A percentile compares a stretch with the other conserved stretches of the same genome.
phyloP scores from a whole-genome alignment of 305 asterid species.

The Stenogyne calaminthoides region DNA sequence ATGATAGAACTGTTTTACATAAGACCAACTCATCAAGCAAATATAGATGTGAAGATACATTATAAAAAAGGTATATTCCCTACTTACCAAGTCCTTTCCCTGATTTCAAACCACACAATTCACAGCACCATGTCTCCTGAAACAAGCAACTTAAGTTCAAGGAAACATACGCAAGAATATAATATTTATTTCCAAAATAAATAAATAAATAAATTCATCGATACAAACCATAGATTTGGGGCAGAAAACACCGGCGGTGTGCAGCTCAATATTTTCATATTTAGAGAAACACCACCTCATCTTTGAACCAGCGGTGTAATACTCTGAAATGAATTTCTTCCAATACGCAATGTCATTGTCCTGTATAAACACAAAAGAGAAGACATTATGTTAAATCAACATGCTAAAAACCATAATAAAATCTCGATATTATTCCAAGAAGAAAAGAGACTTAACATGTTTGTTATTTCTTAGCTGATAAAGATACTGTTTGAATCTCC shows the following conservation, averaged over 20 bases:
- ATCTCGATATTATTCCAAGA: neutral
- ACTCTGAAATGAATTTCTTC: slow-evolving; percentile 61
- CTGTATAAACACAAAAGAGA: slow-evolving; percentile 32
- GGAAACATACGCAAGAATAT: slow-evolving; percentile 6
- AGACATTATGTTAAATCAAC: neutral
- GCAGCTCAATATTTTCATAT: slow-evolving; percentile 43
- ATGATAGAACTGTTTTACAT: too few species aligned
- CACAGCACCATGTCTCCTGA: slow-evolving; percentile 62
- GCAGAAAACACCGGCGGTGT: slow-evolving; percentile 41
- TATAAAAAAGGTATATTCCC: slow-evolving; percentile 4
- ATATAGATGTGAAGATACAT: slow-evolving; percentile 1
- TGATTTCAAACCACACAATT: slow-evolving; percentile 54
- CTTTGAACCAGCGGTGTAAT: slow-evolving; percentile 56
- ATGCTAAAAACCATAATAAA: neutral
- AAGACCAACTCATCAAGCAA: neutral
- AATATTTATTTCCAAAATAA: slow-evolving; percentile 5
- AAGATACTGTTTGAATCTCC: slow-evolving; percentile 48
- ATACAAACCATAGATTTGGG: slow-evolving; percentile 50
- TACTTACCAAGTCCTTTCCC: slow-evolving; percentile 70
- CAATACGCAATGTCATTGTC: slow-evolving; percentile 52
- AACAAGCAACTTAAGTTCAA: slow-evolving; percentile 9
- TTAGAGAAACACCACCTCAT: slow-evolving; percentile 71
- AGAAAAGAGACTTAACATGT: slow-evolving; percentile 43
- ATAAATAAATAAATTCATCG: slow-evolving; percentile 12
- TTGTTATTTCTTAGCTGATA: slow-evolving; percentile 46